Evolutionary conservation across 345 rosid genomes (phyloP), one percentile per base, ranked within the genome.

Genomic region (Arabidopsis arenosa): DNA sequence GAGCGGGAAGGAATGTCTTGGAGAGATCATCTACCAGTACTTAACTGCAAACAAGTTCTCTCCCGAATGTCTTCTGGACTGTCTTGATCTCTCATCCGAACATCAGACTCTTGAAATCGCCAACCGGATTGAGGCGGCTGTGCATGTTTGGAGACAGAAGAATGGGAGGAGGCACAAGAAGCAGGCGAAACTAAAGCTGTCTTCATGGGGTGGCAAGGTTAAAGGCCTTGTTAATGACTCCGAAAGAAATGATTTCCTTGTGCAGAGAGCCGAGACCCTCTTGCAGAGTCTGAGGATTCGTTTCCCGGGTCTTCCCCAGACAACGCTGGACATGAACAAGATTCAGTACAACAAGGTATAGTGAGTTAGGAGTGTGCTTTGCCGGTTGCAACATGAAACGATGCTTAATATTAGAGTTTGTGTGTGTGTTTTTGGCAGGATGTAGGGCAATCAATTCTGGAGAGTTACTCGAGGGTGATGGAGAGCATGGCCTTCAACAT

Each of bases 401-500:
- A 36, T 17, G 41, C 41, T 45, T 51, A 28, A 37, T 11, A 0
- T 28, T 41, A n/a, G 33, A 59, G 67, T 36, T 26, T 52, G 5
- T 63, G 62, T 43, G 5, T 12, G 21, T 23, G 23, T 23, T 44
- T 40, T 8, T 51, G 77, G 75, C 86, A 96, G 98, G 99, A 96
- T 85, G 97, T 96, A 55, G 99, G 99, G 53, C 97, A 93, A 68
- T 90, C 98, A 2, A 93, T 96, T 68, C 90, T 96, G 2, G 98
- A 93, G 81, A 91, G 99, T 85, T 96, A 96, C 88, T 91, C 99
- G 0, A 87, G 99, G 82, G 99, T 96, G 56, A 88, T 86, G 91
- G 99, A 96, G 88, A 90, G 99, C 86, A 74, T 93, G 85, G 99
- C 99, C 56, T 93, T 96, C 84, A 96, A 96, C 85, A 86, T 93